Conservation (phyloP, 75 land plant species). For the Picea sitchensis region DNA sequence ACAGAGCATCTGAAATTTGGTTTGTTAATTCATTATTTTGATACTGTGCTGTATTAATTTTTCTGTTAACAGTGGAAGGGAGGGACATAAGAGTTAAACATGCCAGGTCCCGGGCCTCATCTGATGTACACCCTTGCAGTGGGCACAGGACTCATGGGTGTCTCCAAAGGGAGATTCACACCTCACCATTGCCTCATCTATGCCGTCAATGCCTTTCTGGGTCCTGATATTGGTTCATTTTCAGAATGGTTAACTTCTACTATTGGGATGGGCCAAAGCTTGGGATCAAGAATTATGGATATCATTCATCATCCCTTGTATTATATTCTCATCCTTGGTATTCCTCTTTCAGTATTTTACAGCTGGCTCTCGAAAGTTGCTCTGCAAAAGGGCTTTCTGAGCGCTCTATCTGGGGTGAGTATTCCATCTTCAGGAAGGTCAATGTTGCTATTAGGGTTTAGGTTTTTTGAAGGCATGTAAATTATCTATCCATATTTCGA, state of each 20-base stretch:
- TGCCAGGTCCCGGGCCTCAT: slow-evolving; percentile 92
- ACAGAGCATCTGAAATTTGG: too few relatives aligned
- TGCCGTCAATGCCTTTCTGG: slow-evolving; percentile 72
- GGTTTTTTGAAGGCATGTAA: not conserved
- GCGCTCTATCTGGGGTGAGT: slow-evolving; percentile 53
- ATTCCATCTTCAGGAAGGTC: not conserved
- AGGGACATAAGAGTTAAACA: slow-evolving; percentile 5
- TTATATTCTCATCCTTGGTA: slow-evolving; percentile 53
- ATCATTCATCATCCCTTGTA: slow-evolving; percentile 60
- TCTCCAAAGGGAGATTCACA: slow-evolving; percentile 49
- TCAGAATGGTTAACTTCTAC: slow-evolving; percentile 57
- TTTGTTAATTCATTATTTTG: too few relatives aligned
- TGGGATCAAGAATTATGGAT: slow-evolving; percentile 38
- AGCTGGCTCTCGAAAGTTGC: slow-evolving; percentile 36
- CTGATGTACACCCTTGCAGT: slow-evolving; percentile 58
- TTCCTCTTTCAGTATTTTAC: slow-evolving; percentile 57
- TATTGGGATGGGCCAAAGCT: slow-evolving; percentile 12
- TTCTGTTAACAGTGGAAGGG: too few relatives aligned
- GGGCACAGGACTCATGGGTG: slow-evolving; percentile 38
- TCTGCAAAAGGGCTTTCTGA: slow-evolving; percentile 44
- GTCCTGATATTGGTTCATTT: slow-evolving; percentile 81
- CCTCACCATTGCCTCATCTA: slow-evolving; percentile 72
- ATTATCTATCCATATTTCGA: too few relatives aligned
- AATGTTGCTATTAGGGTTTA: not conserved
- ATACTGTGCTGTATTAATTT: too few relatives aligned